Conservation (phyloP, 1,139 yeast genomes). For the Magnusiomyces ingens region DNA sequence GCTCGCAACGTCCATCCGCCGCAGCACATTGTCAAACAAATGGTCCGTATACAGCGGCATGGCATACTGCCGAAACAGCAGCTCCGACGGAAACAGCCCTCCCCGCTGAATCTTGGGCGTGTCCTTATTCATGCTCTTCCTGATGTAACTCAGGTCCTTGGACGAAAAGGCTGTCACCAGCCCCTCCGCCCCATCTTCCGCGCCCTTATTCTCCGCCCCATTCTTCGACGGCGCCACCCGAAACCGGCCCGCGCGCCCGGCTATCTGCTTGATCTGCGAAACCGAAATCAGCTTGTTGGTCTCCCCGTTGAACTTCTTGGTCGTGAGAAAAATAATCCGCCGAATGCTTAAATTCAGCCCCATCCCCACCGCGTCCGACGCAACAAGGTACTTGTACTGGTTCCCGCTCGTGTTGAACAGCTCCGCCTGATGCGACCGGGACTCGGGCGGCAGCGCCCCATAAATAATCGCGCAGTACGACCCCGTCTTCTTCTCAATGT, state of each 20-base stretch:
- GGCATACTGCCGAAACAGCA: conserved; percentile 23
- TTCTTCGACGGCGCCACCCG: conserved; percentile 25
- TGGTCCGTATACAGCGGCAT: conserved; percentile 18
- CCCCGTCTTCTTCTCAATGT: conserved; percentile 24
- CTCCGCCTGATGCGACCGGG: conserved; percentile 75
- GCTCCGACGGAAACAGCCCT: conserved; percentile 28
- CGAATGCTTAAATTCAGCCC: conserved; percentile 83
- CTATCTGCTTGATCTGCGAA: conserved; percentile 75
- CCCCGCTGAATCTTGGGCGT: conserved; percentile 28
- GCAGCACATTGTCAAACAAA: conserved; percentile 23
- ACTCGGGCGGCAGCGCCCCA: conserved; percentile 96
- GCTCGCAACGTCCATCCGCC: conserved; percentile 19
- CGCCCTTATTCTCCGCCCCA: conserved; percentile 14
- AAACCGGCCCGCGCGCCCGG: conserved; percentile 93
- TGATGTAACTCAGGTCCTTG: conserved; percentile 28
- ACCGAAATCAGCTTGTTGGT: conserved; percentile 39
- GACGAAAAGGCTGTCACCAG: conserved; percentile 28
- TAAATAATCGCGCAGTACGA: conserved; percentile 82
- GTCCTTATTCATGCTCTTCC: conserved; percentile 15
- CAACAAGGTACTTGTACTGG: conserved; percentile 70
- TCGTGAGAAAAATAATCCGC: conserved; percentile 66
- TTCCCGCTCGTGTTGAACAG: conserved; percentile 61
- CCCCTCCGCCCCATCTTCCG: conserved; percentile 27
- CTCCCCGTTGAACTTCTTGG: conserved; percentile 65
- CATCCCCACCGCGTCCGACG: conserved; percentile 98